Base-by-base conservation (phyloP, 1,139 yeast species). In the Taiozyma onychis region DNA sequence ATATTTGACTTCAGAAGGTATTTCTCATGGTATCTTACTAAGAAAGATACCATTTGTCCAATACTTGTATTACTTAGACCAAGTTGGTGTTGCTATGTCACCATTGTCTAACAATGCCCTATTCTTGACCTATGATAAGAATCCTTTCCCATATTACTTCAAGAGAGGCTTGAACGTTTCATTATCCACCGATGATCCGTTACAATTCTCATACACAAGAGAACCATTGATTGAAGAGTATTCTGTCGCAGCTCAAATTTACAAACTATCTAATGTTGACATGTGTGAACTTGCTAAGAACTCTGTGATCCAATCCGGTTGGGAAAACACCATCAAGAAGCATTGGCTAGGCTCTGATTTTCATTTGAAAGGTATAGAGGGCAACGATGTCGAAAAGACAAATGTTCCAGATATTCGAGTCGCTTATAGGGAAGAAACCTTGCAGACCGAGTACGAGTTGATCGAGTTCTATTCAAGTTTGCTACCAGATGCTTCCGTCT, bases 201-300 rank as follows among this genome's bases (percentile, higher is more conserved):
- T 95, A 51, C 99, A 93, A 69, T 93, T 93, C 63, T 88, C 97
- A 1, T 93, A 90, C 70, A 93, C 99, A 27, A 83, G 95, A 60
- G 99, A 93, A 63, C 98, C 99, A n/a, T 76, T 93, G 61, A 93
- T 93, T 60, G 99, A 93, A 67, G 99, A 93, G 67, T 93, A 91
- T 66, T 88, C 97, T 2, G 97, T 93, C 35, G 99, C 99, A 4
- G 97, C 97, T 0, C 98, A 93, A 68, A 93, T 93, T 59, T 93
- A 91, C 75, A 90, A 93, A 65, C 75, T 93, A 43, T 88, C 96
- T 0, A 83, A 90, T 51, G 98, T 91, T 24, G 99, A 93, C 68
- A 88, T 95, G 95, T 93, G 98, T 67, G 99, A 93, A 66, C 66
- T 85, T 54, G 91, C 91, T 0, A 76, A 82, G 55, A 83, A 84